A percentile compares a stretch with the other conserved stretches of the same genome.
Conservation (phyloP, 495 filamentous ascomycete species). For the Hypoxylon cercidicola region DNA sequence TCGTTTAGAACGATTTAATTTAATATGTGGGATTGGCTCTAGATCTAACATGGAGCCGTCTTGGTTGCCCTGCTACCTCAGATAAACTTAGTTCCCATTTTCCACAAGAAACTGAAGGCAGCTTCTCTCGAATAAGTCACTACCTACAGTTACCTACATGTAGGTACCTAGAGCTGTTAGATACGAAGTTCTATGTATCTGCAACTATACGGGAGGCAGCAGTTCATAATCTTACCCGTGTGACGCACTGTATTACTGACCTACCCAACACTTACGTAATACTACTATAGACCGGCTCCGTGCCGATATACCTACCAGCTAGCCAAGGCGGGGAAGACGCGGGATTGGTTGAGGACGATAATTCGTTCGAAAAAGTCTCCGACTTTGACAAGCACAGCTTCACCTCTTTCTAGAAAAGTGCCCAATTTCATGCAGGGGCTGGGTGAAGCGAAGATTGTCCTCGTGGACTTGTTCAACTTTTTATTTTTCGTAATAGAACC, state of each 20-base stretch:
- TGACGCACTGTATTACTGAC: constrained; percentile 18
- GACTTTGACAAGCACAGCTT: constrained; percentile 18
- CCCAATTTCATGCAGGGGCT: constrained; percentile 45
- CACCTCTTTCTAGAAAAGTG: constrained; percentile 39
- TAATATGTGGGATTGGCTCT: too few relatives aligned
- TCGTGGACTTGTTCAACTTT: constrained; percentile 26
- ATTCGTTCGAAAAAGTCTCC: constrained; percentile 33
- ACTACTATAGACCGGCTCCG: not conserved
- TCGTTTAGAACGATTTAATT: too few relatives aligned
- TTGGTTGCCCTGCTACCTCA: too few relatives aligned
- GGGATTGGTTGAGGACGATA: constrained; percentile 28
- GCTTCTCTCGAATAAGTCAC: too few relatives aligned
- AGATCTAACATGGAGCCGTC: too few relatives aligned
- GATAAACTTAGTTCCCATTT: too few relatives aligned
- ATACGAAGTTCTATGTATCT: too few relatives aligned
- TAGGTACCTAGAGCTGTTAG: too few relatives aligned
- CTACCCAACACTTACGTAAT: not conserved
- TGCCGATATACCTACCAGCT: not conserved
- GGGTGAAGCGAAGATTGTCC: constrained; percentile 29
- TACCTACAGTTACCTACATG: too few relatives aligned
- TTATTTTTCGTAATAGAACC: constrained; percentile 32
- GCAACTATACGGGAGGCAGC: too few relatives aligned
- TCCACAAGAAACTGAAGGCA: too few relatives aligned
- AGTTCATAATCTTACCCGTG: too few relatives aligned
- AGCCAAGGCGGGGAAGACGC: constrained; percentile 33